A percentile compares a stretch with the other conserved stretches of the same genome.
Conservation (phyloP, 768 basidiomycete species). For the Russula abietina region DNA sequence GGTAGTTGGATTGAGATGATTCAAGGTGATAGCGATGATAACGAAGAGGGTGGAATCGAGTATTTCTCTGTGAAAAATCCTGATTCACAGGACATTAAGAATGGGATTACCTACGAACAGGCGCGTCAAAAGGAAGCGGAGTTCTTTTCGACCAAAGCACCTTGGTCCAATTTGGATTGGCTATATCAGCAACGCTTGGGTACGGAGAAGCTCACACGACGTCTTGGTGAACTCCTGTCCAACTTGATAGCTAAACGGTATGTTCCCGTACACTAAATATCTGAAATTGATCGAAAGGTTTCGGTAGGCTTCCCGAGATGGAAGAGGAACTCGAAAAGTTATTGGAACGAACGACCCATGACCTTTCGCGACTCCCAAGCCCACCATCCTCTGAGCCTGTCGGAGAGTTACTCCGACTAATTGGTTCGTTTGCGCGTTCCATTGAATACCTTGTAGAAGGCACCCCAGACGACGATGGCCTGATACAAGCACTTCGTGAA, state of each 20-base stretch:
- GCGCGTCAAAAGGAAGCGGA: conserved; percentile 19
- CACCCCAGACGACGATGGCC: conserved; percentile 42
- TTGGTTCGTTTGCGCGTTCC: conserved; percentile 42
- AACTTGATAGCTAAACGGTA: conserved; percentile 5
- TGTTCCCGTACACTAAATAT: neutral
- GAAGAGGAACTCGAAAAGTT: conserved; percentile 44
- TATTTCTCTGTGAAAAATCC: conserved; percentile 23
- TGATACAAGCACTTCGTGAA: conserved; percentile 49
- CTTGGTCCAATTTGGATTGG: conserved; percentile 20
- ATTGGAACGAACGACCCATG: conserved; percentile 34
- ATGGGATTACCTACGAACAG: conserved; percentile 21
- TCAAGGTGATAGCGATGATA: neutral
- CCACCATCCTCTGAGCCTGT: conserved; percentile 50
- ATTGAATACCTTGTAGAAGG: conserved; percentile 47
- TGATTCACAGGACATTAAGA: conserved; percentile 14
- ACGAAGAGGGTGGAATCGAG: neutral
- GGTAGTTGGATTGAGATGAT: conserved; percentile 12
- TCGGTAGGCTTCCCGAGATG: conserved; percentile 51
- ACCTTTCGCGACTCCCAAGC: conserved; percentile 36
- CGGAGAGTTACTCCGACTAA: conserved; percentile 43
- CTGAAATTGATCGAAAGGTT: neutral
- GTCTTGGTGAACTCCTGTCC: conserved; percentile 11
- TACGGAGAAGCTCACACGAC: conserved; percentile 17
- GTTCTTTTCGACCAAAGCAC: conserved; percentile 8
- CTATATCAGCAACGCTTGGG: conserved; percentile 15